Evolutionary conservation across 2,329 filamentous ascomycete genomes (phyloP).

Genomic region (Trichoderma guizhouense): DNA sequence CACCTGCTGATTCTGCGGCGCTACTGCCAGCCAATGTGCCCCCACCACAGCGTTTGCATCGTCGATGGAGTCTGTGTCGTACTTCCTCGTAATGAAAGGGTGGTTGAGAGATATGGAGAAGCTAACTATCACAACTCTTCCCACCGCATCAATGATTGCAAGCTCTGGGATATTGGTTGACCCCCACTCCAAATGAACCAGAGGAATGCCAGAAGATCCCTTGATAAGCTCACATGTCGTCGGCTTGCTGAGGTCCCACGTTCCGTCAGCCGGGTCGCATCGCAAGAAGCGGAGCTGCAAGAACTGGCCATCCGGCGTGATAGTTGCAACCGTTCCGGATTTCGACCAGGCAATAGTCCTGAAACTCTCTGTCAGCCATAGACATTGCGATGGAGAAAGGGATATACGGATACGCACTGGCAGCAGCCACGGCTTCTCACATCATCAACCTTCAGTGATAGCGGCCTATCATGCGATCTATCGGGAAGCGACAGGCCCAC

Average conservation of each 20-base stretch:
- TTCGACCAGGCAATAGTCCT: constrained; percentile 87
- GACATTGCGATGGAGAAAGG: background rate
- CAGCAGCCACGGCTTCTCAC: constrained; percentile 72
- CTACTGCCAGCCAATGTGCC: constrained; percentile 75
- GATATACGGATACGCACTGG: constrained; percentile 58
- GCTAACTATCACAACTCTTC: constrained; percentile 71
- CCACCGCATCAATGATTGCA: constrained; percentile 75
- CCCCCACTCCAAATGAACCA: constrained; percentile 83
- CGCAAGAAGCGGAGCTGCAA: constrained; percentile 72
- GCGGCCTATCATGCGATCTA: constrained; percentile 49
- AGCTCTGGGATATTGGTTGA: constrained; percentile 70
- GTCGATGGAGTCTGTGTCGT: constrained; percentile 65
- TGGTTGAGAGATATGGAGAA: constrained; percentile 72
- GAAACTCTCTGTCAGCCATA: constrained; percentile 21
- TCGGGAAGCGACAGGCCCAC: constrained; percentile 56
- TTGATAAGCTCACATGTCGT: constrained; percentile 60
- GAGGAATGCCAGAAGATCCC: constrained; percentile 59
- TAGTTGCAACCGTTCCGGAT: constrained; percentile 77
- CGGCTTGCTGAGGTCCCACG: constrained; percentile 75
- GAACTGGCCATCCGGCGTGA: constrained; percentile 66
- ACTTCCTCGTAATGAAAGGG: constrained; percentile 58
- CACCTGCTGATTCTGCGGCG: constrained; percentile 44
- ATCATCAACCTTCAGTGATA: constrained; percentile 73
- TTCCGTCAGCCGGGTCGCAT: constrained; percentile 64
- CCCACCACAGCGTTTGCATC: constrained; percentile 78